A percentile compares a stretch with the other conserved stretches of the same genome.
Conservation (phyloP, 1,139 yeast species). For the Debaryomycetaceae sp. region DNA sequence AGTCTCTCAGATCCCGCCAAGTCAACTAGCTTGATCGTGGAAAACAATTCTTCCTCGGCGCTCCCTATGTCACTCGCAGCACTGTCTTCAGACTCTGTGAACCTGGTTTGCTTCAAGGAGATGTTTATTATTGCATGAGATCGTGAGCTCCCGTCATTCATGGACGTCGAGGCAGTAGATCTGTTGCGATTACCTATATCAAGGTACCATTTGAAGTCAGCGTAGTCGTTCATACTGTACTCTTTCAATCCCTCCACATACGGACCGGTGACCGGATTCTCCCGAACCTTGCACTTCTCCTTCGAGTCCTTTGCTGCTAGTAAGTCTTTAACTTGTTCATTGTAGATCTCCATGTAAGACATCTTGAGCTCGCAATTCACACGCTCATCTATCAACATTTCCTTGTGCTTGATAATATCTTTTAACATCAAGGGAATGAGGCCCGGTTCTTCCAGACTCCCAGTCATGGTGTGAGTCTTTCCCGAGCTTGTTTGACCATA, state of each 20-base stretch:
- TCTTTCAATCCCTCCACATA: conserved; percentile 65
- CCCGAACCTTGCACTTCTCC: conserved; percentile 49
- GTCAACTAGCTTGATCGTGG: conserved; percentile 69
- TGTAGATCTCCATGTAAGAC: conserved; percentile 70
- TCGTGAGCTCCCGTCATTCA: conserved; percentile 68
- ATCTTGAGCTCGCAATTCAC: conserved; percentile 53
- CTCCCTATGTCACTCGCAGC: conserved; percentile 32
- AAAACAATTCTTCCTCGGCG: conserved; percentile 51
- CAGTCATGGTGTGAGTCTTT: conserved; percentile 75
- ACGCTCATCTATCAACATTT: conserved; percentile 35
- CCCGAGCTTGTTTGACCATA: conserved; percentile 80
- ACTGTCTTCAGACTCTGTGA: conserved; percentile 35
- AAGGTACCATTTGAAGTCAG: conserved; percentile 44
- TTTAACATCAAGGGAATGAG: conserved; percentile 57
- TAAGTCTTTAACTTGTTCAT: conserved; percentile 65
- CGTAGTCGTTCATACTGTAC: conserved; percentile 36
- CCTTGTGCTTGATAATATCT: conserved; percentile 48
- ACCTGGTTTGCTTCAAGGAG: conserved; percentile 54
- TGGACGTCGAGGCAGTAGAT: conserved; percentile 65
- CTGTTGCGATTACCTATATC: conserved; percentile 48
- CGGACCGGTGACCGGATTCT: conserved; percentile 61
- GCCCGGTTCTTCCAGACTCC: conserved; percentile 48
- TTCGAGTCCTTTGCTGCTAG: conserved; percentile 21
- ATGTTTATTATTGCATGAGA: conserved; percentile 78
- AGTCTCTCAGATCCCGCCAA: conserved; percentile 81